These are phyloP conservation scores for Mrakia blollopis DNA, from an alignment of 768 basidiomycete species.

Conservation along the genomic window DNA sequence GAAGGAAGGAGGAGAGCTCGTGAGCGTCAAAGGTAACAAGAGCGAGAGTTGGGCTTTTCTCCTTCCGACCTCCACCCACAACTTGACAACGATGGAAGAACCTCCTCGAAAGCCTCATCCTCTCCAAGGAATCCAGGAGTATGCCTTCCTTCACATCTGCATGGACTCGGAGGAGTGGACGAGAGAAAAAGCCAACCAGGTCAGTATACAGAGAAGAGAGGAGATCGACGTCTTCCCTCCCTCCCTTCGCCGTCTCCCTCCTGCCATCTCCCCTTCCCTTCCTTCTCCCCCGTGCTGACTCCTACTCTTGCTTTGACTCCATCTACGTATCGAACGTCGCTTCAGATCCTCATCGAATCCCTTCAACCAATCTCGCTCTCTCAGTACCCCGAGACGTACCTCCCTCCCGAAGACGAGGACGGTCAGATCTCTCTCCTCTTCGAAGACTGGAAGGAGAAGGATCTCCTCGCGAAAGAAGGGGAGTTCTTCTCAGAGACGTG, in stretches of 20 bases:
- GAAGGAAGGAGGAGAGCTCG: no score
- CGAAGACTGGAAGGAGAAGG: neutral
- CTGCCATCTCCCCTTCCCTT: neutral
- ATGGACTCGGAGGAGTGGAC: neutral
- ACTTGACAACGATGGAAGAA: no score
- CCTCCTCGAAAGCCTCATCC: neutral
- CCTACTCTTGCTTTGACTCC: neutral
- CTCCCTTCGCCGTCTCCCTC: neutral
- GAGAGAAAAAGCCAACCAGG: neutral
- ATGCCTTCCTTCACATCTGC: neutral
- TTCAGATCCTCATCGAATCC: neutral
- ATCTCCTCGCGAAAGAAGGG: constrained; percentile 6
- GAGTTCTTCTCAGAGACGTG: neutral
- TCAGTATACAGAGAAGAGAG: neutral
- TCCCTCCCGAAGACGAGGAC: neutral
- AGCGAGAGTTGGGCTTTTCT: no score
- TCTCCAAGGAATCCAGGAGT: neutral
- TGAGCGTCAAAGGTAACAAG: no score
- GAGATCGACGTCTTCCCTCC: neutral
- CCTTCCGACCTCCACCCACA: no score
- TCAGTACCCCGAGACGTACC: constrained; percentile 12
- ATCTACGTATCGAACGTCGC: no score
- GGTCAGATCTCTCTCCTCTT: neutral
- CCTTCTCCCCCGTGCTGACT: neutral
- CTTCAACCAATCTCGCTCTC: neutral